Base-by-base conservation (phyloP, 1,139 yeast genomes). In the Scheffersomyces quercinus region DNA sequence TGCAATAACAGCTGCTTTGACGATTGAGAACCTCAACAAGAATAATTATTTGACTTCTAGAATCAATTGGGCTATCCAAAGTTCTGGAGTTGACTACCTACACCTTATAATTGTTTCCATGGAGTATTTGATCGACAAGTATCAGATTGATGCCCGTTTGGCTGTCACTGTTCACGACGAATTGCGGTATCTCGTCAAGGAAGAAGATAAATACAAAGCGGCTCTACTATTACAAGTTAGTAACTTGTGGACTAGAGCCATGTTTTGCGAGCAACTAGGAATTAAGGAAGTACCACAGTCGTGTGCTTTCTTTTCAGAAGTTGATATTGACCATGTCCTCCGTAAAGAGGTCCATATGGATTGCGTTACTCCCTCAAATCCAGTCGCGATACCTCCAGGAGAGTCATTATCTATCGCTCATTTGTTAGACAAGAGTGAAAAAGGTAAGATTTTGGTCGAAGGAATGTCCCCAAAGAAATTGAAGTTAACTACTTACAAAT, bases 51-150 rank as follows among this genome's bases (percentile, higher is more conserved):
- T 93, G 55, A 95, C 99, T 0, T 89, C 97, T 2, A 69, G 99
- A 56, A 86, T 91, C 50, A 95, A 95, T 59, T 95, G 99, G 99
- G 88, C 97, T 0, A 95, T 95, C 58, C 99, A 95, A 62, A 89
- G 97, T 35, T 89, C 97, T 1, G 99, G 99, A 35, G 99, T 95
- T 13, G 99, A 95, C 62, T 95, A 95, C 60, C 72, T 95, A 42
- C 99, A 95, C 62, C 64, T 95, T 35, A 65, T 95, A 44, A 77
- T 93, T 44, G 80, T 90, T 4, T 83, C 97, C 0, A 93, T 95
- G 98, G 88, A 89, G 47, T 88, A 89, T 58, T 71, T 95, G 52
- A 74, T 80, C 39, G 75, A 79, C 33, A 76, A 74, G 47, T 93
- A 82, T 62, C 62, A 71, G 4, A 70, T 95, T n/a, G 79, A 85